Base-by-base conservation (phyloP, 2,329 filamentous ascomycete species). In the Fusarium mexicanum region DNA sequence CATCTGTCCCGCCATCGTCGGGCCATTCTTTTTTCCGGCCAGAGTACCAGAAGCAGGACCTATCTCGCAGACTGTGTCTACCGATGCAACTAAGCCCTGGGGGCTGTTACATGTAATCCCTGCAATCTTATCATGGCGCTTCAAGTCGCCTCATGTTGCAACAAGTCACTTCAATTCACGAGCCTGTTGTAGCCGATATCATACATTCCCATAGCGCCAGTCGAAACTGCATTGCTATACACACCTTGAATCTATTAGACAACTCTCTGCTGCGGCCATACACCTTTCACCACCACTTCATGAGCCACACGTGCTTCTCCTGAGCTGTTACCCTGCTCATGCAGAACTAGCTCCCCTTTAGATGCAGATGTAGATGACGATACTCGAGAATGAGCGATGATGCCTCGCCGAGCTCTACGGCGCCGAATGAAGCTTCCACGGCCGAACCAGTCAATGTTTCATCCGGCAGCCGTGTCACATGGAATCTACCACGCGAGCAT, bases 381-480 rank as follows among this genome's bases (percentile, higher is more conserved):
- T 72, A 75, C 72, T 76, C 81, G 79, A 85, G 84, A 83, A 88
- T 88, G 86, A 87, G 83, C 86, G 80, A 87, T 87, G 86, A 87
- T 83, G 80, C 83, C 76, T 80, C 83, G 79, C 79, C 84, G 79
- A 83, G 77, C 79, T 81, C 83, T 78, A 79, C 83, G 77, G 82
- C 83, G 79, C 81, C 71, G 73, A 72, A 69, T 60, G 73, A 75
- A 72, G 75, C 75, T 61, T 67, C 75, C 61, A 75, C 64, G 18
- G 67, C 61, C 59, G 69, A 69, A 51, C 61, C 69, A 29, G 46
- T 41, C 55, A 70, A 62, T 31, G 55, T 53, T 38, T 59, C 64
- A 60, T 66, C 72, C 57, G 67, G 57, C 58, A 73, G 64, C 61
- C 75, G 69, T 55, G 64, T 76, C 63, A 67, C 75, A 63, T 72